Evolutionary conservation across 192 early-diverging fungal genomes (phyloP), one percentile per base, ranked within the genome.

Genomic region (Coemansia sp.): DNA sequence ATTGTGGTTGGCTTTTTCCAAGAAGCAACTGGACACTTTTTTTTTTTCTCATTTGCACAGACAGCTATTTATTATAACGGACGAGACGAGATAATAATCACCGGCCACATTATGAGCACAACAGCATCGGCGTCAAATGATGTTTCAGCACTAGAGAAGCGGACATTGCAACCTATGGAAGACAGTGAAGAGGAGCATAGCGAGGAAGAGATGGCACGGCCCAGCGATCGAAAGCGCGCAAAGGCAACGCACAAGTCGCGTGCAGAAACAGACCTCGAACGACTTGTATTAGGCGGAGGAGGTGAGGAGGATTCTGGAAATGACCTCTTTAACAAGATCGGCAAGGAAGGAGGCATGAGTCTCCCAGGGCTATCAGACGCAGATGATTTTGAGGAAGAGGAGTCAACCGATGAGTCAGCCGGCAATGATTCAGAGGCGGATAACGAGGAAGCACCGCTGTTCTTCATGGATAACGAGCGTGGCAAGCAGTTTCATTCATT

Each of bases 191-290:
- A 7, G 21, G 24, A 7, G 10, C 48, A 38, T 47, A 48, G 58
- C 24, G 58, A 59, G 7, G 41, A 59, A 5, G 58, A 59, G 19
- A 21, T 25, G 16, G 22, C 14, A 26, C 41, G 48, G 58, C 58
- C 38, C 25, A 59, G 38, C 38, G 38, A 52, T 48, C 55, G 24
- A 56, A 67, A 59, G 57, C 56, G 54, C 41, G 55, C 26, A 26
- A 69, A 60, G 52, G 18, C 28, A 12, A 50, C 31, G 58, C 50
- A 48, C 32, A 92, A 90, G 73, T 85, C 90, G 28, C 71, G 78
- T 44, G 83, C 86, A 6, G 92, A 94, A 62, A 50, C 78, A 9
- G 90, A 89, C 66, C 83, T 94, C 14, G 92, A 93, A 65, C 80
- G 64, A 44, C 68, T 92, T 38, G 85, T 93, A 19, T 92, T 94